Conservation (phyloP, 177 flowering plant species). For the Tripterygium wilfordii region DNA sequence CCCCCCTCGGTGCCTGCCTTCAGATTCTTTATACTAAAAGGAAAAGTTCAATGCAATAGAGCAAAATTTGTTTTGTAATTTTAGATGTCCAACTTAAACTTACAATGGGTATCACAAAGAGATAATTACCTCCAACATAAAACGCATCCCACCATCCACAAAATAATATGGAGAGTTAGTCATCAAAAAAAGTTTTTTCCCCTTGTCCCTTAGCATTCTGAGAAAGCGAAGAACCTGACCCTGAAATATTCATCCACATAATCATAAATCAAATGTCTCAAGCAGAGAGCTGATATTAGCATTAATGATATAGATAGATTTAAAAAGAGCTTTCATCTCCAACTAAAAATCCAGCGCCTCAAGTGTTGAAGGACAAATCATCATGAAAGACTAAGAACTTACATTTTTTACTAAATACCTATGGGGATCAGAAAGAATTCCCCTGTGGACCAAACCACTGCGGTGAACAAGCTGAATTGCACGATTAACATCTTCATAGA, state of each 20-base stretch:
- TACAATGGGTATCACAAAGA: too few species aligned
- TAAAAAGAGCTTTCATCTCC: too few species aligned
- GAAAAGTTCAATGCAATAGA: too few species aligned
- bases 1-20: too few species aligned
- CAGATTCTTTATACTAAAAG: too few species aligned
- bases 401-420: slow-evolving; percentile 86
- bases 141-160: slow-evolving; percentile 98
- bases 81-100: too few species aligned
- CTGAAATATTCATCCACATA: slow-evolving; percentile 29
- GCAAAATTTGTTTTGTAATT: too few species aligned
- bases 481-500: slow-evolving; percentile 84
- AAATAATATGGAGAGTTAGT: slow-evolving; percentile 93
- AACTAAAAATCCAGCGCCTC: background rate
- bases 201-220: slow-evolving; percentile 74
- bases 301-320: too few species aligned
- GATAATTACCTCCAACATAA: slow-evolving; percentile 72
- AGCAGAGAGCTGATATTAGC: background rate
- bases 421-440: slow-evolving; percentile 75
- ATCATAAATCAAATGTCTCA: background rate
- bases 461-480: slow-evolving; percentile 91
- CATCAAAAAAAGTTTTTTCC: slow-evolving; percentile 85
- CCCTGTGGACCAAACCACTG: slow-evolving; percentile 82
- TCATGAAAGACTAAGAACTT: slow-evolving; percentile 14
- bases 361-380: too few species aligned
- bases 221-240: slow-evolving; percentile 63